Conservation (phyloP, 2,329 filamentous ascomycete genomes). For the Myriosclerotinia scirpicola region DNA sequence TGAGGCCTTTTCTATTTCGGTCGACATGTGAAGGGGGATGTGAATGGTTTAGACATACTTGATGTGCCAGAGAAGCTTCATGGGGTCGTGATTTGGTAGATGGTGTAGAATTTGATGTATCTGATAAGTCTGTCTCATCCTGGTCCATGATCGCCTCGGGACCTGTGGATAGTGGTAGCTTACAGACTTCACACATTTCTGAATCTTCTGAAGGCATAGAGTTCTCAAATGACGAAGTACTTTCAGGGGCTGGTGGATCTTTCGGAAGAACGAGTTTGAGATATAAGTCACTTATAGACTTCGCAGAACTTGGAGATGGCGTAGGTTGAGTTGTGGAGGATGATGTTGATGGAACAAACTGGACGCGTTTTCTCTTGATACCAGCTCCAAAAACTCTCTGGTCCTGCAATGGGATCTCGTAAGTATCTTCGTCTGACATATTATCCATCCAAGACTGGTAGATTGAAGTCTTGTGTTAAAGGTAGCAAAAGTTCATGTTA, state of each 20-base stretch:
- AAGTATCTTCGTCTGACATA: conserved; percentile 53
- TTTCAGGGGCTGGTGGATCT: conserved; percentile 17
- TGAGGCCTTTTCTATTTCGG: conserved; percentile 67
- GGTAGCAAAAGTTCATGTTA: conserved; percentile 2
- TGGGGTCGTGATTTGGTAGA: conserved; percentile 44
- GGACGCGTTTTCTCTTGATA: conserved; percentile 60
- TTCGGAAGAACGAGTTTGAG: conserved; percentile 60
- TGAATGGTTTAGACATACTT: conserved; percentile 66
- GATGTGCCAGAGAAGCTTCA: conserved; percentile 66
- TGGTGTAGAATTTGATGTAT: background rate
- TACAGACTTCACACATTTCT: conserved; percentile 56
- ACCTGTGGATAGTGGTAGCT: conserved; percentile 54
- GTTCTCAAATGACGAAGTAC: background rate
- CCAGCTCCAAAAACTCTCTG: conserved; percentile 62
- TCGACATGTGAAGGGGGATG: conserved; percentile 72
- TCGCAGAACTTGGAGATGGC: conserved; percentile 36
- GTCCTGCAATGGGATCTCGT: conserved; percentile 57
- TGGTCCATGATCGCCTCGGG: conserved; percentile 9
- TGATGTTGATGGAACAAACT: conserved; percentile 51
- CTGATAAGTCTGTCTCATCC: background rate
- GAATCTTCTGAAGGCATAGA: background rate
- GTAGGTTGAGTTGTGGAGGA: conserved; percentile 31
- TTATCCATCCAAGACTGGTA: background rate
- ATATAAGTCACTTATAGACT: conserved; percentile 55
- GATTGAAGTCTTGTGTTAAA: background rate